Evolutionary conservation across 2,329 filamentous ascomycete species (phyloP).

Genomic region (Ophiostoma populinum): DNA sequence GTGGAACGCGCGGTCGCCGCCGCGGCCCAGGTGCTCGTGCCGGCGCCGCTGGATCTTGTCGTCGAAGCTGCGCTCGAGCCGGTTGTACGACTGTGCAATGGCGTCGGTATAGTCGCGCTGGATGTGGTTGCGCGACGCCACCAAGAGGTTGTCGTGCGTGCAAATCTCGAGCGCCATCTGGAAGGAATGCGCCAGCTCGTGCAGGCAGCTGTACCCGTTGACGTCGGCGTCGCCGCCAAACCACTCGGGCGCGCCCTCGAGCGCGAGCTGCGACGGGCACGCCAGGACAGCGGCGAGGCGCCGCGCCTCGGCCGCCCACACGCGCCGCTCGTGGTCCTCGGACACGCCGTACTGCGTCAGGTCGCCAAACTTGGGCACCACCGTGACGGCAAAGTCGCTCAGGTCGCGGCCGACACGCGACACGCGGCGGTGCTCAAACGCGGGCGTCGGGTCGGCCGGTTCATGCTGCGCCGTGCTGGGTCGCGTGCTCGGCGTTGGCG

Average conservation of each 20-base stretch:
- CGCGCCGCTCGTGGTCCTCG: background rate
- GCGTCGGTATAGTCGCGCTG: background rate
- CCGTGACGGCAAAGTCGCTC: too few species aligned
- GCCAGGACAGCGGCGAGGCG: background rate
- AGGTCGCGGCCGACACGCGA: background rate
- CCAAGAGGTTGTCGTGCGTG: constrained; percentile 1
- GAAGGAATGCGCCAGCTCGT: constrained; percentile 1
- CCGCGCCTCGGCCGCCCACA: background rate
- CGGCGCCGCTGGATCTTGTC: constrained; percentile 2
- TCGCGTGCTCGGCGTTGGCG: too few species aligned
- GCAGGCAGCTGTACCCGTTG: constrained; percentile 2
- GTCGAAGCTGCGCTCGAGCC: constrained; percentile 1
- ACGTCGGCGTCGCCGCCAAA: constrained; percentile 1
- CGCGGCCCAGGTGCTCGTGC: constrained; percentile 1
- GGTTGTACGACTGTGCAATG: constrained; percentile 1
- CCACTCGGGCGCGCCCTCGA: background rate
- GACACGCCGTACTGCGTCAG: constrained; percentile 1
- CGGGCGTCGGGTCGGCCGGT: too few species aligned
- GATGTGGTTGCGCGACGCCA: background rate
- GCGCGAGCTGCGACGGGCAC: background rate
- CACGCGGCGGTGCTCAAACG: background rate
- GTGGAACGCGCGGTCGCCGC: constrained; percentile 1
- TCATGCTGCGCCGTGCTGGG: too few species aligned
- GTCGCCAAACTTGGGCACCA: constrained; percentile 2
- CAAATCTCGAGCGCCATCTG: constrained; percentile 3